Conservation (phyloP, 352 stramenopile species). For the Phytophthora cajani region DNA sequence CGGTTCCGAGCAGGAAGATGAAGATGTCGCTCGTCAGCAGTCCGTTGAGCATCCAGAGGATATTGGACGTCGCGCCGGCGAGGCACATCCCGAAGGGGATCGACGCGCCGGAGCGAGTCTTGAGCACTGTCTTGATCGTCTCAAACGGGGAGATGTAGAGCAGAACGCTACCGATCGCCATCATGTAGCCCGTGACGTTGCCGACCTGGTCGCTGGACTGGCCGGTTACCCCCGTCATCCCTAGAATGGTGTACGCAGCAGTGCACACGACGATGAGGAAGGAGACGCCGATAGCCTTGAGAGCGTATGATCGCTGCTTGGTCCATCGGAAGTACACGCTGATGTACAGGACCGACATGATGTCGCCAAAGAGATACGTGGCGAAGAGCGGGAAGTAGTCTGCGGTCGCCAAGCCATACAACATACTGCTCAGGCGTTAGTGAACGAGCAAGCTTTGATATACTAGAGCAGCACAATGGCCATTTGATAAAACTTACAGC, state of each 20-base stretch:
- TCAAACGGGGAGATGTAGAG: constrained; percentile 42
- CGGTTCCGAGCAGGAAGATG: constrained; percentile 38
- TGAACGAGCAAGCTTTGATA: constrained; percentile 4
- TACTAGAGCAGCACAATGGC: constrained; percentile 5
- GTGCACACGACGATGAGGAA: constrained; percentile 21
- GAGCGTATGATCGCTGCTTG: constrained; percentile 21
- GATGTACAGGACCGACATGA: constrained; percentile 45
- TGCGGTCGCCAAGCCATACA: constrained; percentile 40
- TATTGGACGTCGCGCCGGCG: constrained; percentile 26
- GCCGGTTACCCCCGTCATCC: constrained; percentile 26
- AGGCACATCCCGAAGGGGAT: constrained; percentile 42
- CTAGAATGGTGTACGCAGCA: constrained; percentile 32
- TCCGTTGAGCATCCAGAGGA: constrained; percentile 49
- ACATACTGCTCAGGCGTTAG: constrained; percentile 29
- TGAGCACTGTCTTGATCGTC: constrained; percentile 36
- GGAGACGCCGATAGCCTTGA: constrained; percentile 27
- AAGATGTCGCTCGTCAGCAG: constrained; percentile 46
- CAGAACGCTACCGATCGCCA: constrained; percentile 40
- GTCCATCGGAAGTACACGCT: constrained; percentile 41
- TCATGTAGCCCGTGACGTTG: constrained; percentile 41
- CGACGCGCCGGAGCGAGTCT: constrained; percentile 34
- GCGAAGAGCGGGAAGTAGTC: constrained; percentile 44
- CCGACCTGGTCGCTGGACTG: constrained; percentile 29
- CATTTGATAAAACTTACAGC: constrained; percentile 29
- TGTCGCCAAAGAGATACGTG: constrained; percentile 35